These are phyloP conservation scores for Penicillium sp. DNA, from an alignment of 2,329 filamentous ascomycete species.

Conservation along the genomic window DNA sequence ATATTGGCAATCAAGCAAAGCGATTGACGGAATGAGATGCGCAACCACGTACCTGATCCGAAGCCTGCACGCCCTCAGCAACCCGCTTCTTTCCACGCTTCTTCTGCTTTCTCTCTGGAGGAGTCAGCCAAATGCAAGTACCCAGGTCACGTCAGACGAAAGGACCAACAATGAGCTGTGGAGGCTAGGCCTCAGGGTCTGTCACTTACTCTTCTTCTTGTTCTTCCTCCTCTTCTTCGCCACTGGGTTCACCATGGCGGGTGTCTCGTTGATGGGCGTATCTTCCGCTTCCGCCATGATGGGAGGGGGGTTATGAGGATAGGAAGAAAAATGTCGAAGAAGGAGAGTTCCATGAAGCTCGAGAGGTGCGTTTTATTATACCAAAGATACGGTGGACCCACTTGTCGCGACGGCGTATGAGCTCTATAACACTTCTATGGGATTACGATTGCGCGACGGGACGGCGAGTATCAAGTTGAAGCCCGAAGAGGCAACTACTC, in stretches of 20 bases:
- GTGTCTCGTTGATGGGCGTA: background rate
- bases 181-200: background rate
- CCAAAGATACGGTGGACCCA: background rate
- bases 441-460: background rate
- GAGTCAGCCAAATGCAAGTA: background rate
- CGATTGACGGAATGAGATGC: background rate
- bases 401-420: background rate
- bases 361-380: background rate
- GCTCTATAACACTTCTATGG: background rate
- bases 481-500: too few species aligned
- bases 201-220: background rate
- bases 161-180: background rate
- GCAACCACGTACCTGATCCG: background rate
- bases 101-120: background rate
- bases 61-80: background rate
- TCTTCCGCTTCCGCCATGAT: background rate
- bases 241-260: background rate
- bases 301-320: background rate
- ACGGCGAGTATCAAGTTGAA: background rate
- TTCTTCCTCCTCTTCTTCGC: background rate
- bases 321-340: background rate
- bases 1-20: background rate
- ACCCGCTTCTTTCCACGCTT: background rate
- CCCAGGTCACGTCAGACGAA: background rate
- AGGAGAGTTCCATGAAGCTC: background rate